phyloP scores from a whole-genome alignment of 2,329 filamentous ascomycete genomes.

The Penicillium sclerotigenum region DNA sequence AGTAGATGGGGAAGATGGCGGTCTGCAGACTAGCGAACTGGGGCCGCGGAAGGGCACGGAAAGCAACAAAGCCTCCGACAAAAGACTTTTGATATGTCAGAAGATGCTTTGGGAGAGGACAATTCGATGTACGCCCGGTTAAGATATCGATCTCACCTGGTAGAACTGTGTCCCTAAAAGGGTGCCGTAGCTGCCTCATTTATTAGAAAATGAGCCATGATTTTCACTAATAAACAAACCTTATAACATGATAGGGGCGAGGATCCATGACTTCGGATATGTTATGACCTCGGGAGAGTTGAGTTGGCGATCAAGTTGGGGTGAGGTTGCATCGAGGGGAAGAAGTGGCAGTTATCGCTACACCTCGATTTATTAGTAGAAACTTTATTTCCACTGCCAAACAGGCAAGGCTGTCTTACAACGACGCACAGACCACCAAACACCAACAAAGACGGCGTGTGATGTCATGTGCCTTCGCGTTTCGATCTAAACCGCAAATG shows the following conservation, averaged over 20 bases:
- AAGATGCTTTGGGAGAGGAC: neutral
- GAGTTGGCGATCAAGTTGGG: neutral
- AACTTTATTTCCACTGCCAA: constrained; percentile 8
- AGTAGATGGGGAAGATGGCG: constrained; percentile 77
- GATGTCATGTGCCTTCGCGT: constrained; percentile 44
- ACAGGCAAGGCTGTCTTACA: neutral
- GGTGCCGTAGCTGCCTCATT: constrained; percentile 68
- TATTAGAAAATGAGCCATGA: neutral
- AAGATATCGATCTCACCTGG: constrained; percentile 55
- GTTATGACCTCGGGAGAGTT: constrained; percentile 9
- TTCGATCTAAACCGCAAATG: constrained; percentile 29
- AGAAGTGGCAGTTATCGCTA: constrained; percentile 1
- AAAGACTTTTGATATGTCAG: constrained; percentile 60
- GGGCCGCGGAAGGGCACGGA: constrained; percentile 70
- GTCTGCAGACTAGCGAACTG: constrained; percentile 79
- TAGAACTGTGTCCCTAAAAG: constrained; percentile 84
- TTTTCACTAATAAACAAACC: constrained; percentile 19
- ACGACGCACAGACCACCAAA: constrained; percentile 9
- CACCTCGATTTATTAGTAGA: neutral
- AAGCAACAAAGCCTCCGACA: constrained; percentile 68
- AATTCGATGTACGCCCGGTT: neutral
- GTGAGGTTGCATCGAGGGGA: neutral
- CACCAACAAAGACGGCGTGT: constrained; percentile 15
- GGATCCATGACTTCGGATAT: constrained; percentile 29
- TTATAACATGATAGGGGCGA: constrained; percentile 35